Conservation (phyloP, 805 yeast species). For the Zygoascus flipseniorum region DNA sequence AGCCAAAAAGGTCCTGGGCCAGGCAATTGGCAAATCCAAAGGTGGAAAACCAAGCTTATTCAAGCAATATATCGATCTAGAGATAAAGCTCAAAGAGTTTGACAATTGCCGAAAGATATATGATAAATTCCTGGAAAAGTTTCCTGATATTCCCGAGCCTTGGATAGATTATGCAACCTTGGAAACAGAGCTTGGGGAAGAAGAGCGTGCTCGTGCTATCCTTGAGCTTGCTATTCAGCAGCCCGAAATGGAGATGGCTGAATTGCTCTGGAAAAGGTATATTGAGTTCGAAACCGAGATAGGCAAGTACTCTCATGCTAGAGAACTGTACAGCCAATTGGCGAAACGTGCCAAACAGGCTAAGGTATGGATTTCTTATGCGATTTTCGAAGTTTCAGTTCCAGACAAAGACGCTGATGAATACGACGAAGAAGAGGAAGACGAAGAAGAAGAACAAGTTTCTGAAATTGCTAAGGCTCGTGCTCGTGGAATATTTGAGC, state of each 20-base stretch:
- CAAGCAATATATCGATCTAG: conserved; percentile 58
- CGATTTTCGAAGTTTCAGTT: conserved; percentile 60
- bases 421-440: conserved; percentile 36
- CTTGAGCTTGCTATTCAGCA: conserved; percentile 42
- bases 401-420: conserved; percentile 38
- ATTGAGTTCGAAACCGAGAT: conserved; percentile 58
- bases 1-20: conserved; percentile 66
- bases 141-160: conserved; percentile 33
- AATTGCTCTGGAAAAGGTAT: conserved; percentile 31
- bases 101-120: conserved; percentile 70
- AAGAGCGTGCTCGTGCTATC: conserved; percentile 57
- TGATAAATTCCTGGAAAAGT: conserved; percentile 52
- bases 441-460: conserved; percentile 41
- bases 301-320: conserved; percentile 47
- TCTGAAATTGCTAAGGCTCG: conserved; percentile 42
- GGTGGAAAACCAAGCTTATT: conserved; percentile 43
- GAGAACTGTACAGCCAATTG: conserved; percentile 39
- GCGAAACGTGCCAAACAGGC: conserved; percentile 29
- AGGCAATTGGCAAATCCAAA: conserved; percentile 52
- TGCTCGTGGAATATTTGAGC: conserved; percentile 49
- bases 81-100: conserved; percentile 62
- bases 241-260: conserved; percentile 22
- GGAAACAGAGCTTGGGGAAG: conserved; percentile 61
- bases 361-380: conserved; percentile 53
- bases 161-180: conserved; percentile 63